phyloP scores from a whole-genome alignment of 495 filamentous ascomycete genomes.

The Emericellopsis terricola region DNA sequence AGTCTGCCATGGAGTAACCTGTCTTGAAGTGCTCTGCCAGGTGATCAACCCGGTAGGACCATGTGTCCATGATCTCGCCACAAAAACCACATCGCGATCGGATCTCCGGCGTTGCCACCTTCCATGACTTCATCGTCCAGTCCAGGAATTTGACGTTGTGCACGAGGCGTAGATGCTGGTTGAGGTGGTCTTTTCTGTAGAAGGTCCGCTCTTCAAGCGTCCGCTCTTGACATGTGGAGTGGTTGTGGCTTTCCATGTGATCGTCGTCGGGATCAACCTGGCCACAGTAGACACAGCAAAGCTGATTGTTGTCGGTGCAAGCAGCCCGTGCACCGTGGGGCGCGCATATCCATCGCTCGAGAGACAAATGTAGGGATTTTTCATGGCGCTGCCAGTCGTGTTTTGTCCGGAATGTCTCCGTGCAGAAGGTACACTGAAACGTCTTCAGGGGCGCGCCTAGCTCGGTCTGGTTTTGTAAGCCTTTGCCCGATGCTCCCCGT shows the following conservation, averaged over 20 bases:
- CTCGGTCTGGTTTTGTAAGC: conserved; percentile 7
- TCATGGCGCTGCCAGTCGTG: conserved; percentile 79
- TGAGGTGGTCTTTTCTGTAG: conserved; percentile 68
- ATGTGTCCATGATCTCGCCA: conserved; percentile 36
- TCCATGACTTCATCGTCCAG: conserved; percentile 54
- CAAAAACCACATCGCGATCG: conserved; percentile 60
- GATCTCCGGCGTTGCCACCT: conserved; percentile 35
- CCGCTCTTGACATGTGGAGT: conserved; percentile 46
- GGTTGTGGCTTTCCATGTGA: conserved; percentile 56
- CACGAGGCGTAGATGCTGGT: conserved; percentile 65
- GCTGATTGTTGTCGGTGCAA: conserved; percentile 25
- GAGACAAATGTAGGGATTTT: conserved; percentile 56
- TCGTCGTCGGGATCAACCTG: conserved; percentile 33
- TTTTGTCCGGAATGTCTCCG: conserved; percentile 62
- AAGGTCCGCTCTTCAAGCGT: conserved; percentile 52
- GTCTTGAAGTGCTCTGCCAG: conserved; percentile 51
- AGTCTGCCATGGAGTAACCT: conserved; percentile 47
- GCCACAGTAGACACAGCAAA: conserved; percentile 54
- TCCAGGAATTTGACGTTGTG: conserved; percentile 44
- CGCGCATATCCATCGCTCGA: conserved; percentile 68
- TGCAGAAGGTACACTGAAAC: conserved; percentile 77
- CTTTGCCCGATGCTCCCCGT: conserved; percentile 20
- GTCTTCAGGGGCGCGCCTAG: conserved; percentile 26
- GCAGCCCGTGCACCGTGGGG: conserved; percentile 41
- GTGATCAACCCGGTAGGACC: conserved; percentile 45